Percentiles rank a stretch among this genome's conserved stretches.
Evolutionary conservation across 306 rosid species (phyloP).

Genomic region (Vigna mungo): DNA sequence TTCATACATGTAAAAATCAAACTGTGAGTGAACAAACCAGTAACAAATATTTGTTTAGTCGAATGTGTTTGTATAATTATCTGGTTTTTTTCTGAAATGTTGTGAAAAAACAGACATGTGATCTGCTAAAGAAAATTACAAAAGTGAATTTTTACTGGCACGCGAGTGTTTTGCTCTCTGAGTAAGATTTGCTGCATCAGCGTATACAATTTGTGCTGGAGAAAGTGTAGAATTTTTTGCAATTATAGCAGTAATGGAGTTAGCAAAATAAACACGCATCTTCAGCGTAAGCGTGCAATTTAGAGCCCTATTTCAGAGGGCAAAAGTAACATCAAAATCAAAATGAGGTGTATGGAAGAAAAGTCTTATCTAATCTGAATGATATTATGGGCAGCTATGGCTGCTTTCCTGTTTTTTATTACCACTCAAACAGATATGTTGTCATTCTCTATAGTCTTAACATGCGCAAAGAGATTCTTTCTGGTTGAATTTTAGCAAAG

Average conservation of each 20-base stretch:
- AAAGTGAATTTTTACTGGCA: neutral
- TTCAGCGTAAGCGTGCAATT: neutral
- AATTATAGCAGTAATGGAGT: neutral
- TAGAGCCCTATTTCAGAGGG: neutral
- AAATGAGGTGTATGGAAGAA: neutral
- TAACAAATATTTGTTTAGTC: neutral
- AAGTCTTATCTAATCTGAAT: neutral
- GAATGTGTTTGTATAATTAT: too few species aligned
- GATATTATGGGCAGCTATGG: slow-evolving; percentile 11
- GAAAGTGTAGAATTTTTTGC: neutral
- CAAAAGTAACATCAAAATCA: neutral
- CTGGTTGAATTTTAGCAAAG: slow-evolving; percentile 35
- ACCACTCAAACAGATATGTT: neutral
- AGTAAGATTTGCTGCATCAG: neutral
- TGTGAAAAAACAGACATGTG: neutral
- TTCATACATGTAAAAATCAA: neutral
- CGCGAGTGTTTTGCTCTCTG: too few species aligned
- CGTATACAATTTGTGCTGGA: neutral
- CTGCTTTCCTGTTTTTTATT: neutral
- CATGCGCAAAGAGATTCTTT: slow-evolving; percentile 2
- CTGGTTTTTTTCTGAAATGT: neutral
- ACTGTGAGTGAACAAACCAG: too few species aligned
- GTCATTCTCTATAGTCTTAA: neutral
- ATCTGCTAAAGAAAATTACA: neutral
- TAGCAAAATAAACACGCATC: neutral